Evolutionary conservation across 441 rosid genomes (phyloP), one percentile per base, ranked within the genome.

Genomic region (Gossypium schwendimanii): DNA sequence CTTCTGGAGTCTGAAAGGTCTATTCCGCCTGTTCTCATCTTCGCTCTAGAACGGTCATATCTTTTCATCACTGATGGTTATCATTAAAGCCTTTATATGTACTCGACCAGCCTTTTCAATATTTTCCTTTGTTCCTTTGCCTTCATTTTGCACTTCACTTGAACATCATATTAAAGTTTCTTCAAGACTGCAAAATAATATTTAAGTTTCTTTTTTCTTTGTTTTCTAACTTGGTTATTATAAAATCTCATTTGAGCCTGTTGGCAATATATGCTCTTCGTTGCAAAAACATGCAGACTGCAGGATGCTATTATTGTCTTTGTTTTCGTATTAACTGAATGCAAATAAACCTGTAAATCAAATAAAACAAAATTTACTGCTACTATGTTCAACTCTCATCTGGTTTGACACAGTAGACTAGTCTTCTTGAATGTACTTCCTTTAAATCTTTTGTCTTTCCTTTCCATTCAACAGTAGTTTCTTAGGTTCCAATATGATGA

Each of bases 391-490:
- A 33, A 39, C 20, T 21, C 50, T 39, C 41, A 66, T 41, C 4
- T 57, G 21, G 63, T 70, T 17, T 41, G 21, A 28, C 28, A 26
- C 31, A 17, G 23, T 28, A 68, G 59, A 10, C 49, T 53, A 5
- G 49, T 69, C 50, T 2, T 20, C 7, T 69, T 52, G 39, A 52
- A 24, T 45, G 67, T 21, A 1, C 2, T 24, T 33, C 33, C 28
- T 49, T 58, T n/a, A 23, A 33, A 58, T 28, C 26, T 15, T 31
- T 49, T 60, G 9, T 21, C 61, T 53, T 69, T 31, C 55, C 18
- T 53, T 74, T 33, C 63, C 47, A 7, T 58, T 12, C 21, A 58
- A 71, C 28, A 65, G 33, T 12, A 49, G 28, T 71, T 66, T 78
- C 70, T 59, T 54, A 28, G 18, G 9, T 23, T 44, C 33, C 9